Percentiles rank a stretch among this genome's conserved stretches.
Evolutionary conservation across 2,329 filamentous ascomycete genomes (phyloP).

Genomic region (Byssochlamys sp.): DNA sequence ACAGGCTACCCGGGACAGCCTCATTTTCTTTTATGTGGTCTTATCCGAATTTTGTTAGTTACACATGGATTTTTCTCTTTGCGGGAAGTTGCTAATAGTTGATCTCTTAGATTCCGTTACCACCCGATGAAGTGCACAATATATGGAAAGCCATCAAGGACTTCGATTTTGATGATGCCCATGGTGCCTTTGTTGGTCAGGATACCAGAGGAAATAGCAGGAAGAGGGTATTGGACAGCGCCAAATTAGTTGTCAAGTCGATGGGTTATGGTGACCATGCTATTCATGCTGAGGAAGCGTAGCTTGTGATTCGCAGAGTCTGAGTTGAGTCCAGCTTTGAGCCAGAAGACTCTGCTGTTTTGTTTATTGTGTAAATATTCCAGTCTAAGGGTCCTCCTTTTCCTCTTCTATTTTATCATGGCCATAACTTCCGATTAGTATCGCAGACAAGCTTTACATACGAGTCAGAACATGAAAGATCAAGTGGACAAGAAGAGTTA

Average conservation of each 20-base stretch:
- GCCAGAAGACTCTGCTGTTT: not conserved
- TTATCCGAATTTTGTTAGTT: constrained; percentile 50
- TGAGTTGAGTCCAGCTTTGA: not conserved
- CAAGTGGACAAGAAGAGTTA: too few relatives aligned
- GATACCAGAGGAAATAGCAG: constrained; percentile 56
- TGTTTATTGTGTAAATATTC: not conserved
- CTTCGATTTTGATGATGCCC: constrained; percentile 55
- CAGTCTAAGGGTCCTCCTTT: not conserved
- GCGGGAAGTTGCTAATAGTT: not conserved
- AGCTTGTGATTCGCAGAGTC: not conserved
- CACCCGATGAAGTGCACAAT: constrained; percentile 50
- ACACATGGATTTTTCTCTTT: constrained; percentile 4
- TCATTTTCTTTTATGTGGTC: constrained; percentile 67
- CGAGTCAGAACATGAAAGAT: too few relatives aligned
- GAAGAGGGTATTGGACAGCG: constrained; percentile 60
- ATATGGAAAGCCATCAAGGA: constrained; percentile 62
- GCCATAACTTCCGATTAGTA: not conserved
- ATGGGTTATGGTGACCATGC: constrained; percentile 27
- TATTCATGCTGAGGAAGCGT: constrained; percentile 16
- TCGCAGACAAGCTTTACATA: too few relatives aligned
- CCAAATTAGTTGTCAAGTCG: constrained; percentile 58
- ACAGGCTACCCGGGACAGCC: constrained; percentile 35
- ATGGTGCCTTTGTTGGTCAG: constrained; percentile 56
- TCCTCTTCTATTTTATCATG: not conserved
- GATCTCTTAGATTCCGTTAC: constrained; percentile 54